Evolutionary conservation across 331 rosid genomes (phyloP).

Genomic region (Quercus lobata): DNA sequence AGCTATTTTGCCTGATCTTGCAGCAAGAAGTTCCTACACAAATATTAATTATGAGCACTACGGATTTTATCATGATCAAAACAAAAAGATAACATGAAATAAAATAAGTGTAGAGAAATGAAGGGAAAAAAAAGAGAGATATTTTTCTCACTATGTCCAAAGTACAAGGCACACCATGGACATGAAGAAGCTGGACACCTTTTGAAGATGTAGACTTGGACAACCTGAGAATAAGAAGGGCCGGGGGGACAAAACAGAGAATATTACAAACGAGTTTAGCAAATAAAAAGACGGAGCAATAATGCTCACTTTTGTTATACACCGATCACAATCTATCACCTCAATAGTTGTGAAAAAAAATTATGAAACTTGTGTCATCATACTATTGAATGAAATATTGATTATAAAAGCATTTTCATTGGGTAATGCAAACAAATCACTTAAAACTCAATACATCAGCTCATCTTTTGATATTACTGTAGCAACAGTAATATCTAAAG

Average conservation of each 20-base stretch:
- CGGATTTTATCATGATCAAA: background rate
- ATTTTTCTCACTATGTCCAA: conserved; percentile 19
- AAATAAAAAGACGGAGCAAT: background rate
- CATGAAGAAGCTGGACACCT: conserved; percentile 19
- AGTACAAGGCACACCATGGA: conserved; percentile 19
- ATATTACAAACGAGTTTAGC: background rate
- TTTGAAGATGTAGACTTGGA: conserved; percentile 15
- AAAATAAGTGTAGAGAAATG: background rate
- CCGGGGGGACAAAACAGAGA: background rate
- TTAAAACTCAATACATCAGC: no score
- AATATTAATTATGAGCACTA: background rate
- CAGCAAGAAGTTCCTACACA: conserved; percentile 38
- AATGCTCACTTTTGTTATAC: no score
- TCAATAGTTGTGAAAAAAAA: no score
- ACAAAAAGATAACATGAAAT: background rate
- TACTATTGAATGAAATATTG: no score
- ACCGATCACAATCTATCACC: no score
- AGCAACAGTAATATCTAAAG: no score
- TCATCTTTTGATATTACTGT: no score
- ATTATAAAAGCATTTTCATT: no score
- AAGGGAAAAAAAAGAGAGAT: background rate
- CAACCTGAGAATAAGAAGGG: conserved; percentile 22
- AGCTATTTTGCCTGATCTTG: conserved; percentile 40
- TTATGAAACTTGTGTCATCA: no score
- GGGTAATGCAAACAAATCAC: no score